Percentiles rank a stretch among this genome's conserved stretches.
phyloP scores from a whole-genome alignment of 2,329 filamentous ascomycete species.

The Arthroderma sp. region DNA sequence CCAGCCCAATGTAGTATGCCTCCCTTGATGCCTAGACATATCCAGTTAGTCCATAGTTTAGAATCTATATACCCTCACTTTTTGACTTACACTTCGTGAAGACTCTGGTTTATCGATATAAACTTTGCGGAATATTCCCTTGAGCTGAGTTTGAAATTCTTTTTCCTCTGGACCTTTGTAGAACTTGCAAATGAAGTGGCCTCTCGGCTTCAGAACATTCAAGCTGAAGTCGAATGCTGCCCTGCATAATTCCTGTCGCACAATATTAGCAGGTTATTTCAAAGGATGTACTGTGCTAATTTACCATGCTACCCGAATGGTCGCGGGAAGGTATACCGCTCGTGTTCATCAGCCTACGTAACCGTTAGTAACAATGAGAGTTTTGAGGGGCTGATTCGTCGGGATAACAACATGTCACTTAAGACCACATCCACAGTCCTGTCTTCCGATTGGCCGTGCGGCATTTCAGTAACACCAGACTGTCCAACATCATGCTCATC shows the following conservation, averaged over 20 bases:
- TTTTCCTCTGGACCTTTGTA: conserved; percentile 87
- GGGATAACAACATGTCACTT: conserved; percentile 97
- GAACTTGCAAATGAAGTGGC: conserved; percentile 94
- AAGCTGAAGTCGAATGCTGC: conserved; percentile 75
- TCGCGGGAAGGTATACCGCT: conserved; percentile 77
- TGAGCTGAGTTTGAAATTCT: conserved; percentile 59
- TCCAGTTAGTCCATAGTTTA: no score
- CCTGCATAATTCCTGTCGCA: conserved; percentile 65
- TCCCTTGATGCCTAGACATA: conserved; percentile 63
- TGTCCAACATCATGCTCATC: no score
- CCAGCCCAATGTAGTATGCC: conserved; percentile 69
- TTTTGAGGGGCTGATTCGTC: conserved; percentile 43
- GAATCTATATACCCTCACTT: no score
- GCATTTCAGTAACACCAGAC: no score
- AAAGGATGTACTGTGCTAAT: conserved; percentile 18
- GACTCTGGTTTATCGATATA: conserved; percentile 82
- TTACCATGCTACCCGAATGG: conserved; percentile 87
- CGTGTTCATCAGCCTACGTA: conserved; percentile 94
- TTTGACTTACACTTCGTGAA: conserved; percentile 61
- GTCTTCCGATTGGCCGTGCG: not conserved
- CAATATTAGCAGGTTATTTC: not conserved
- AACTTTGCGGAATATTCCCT: conserved; percentile 65
- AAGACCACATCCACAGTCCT: conserved; percentile 78
- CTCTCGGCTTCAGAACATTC: conserved; percentile 67
- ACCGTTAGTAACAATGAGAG: not conserved